Percentiles rank a stretch among this genome's conserved stretches.
phyloP scores from a whole-genome alignment of 768 basidiomycete genomes.

The Coprinopsis strossmayeri region DNA sequence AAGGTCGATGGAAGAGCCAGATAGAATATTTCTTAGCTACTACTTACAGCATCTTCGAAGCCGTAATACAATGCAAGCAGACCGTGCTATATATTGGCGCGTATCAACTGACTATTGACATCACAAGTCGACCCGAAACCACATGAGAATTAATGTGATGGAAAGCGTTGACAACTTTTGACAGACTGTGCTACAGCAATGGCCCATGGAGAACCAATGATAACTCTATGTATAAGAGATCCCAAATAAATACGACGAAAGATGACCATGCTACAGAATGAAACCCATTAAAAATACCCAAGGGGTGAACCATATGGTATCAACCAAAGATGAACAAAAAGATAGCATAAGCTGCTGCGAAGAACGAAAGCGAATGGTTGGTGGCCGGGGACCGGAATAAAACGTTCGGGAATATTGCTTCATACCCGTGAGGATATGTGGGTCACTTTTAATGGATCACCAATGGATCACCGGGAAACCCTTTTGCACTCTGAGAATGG shows the following conservation, averaged over 20 bases:
- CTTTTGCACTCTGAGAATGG: slow-evolving; percentile 35
- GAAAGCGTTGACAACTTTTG: not conserved
- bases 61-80: no score
- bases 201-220: not conserved
- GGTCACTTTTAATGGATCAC: not conserved
- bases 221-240: not conserved
- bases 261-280: not conserved
- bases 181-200: not conserved
- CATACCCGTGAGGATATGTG: no score
- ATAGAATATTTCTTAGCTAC: no score
- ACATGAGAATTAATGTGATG: not conserved
- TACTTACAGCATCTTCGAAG: no score
- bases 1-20: no score
- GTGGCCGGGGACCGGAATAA: not conserved
- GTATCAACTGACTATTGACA: no score
- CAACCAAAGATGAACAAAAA: not conserved
- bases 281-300: not conserved
- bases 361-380: not conserved
- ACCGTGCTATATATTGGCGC: no score
- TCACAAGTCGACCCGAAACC: not conserved
- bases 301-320: not conserved
- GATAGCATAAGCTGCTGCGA: not conserved
- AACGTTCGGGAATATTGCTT: not conserved
- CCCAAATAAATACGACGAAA: slow-evolving; percentile 1
- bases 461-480: slow-evolving; percentile 23